Conservation (phyloP, 2,329 filamentous ascomycete species). For the Hymenoscyphus salicellus region DNA sequence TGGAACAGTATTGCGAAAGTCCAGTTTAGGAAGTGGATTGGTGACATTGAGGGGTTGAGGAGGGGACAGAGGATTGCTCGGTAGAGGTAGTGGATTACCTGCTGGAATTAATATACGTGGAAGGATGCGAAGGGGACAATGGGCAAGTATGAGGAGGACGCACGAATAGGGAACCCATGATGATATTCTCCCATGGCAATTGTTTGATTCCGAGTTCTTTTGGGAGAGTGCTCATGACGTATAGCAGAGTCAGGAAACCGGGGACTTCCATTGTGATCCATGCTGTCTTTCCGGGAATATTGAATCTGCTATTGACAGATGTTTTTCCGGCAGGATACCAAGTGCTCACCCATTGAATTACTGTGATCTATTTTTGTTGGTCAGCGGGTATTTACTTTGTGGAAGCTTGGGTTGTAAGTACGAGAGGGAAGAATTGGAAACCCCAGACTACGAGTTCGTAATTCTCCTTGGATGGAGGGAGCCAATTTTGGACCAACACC, state of each 20-base stretch:
- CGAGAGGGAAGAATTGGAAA: constrained; percentile 50
- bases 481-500: constrained; percentile 33
- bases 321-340: constrained; percentile 95
- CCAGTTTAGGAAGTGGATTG: constrained; percentile 72
- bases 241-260: constrained; percentile 73
- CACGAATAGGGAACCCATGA: constrained; percentile 66
- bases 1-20: constrained; percentile 68
- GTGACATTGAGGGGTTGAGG: constrained; percentile 87
- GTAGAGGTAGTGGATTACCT: constrained; percentile 85
- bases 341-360: constrained; percentile 67
- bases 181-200: constrained; percentile 75
- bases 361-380: constrained; percentile 55
- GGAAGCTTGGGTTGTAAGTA: constrained; percentile 36
- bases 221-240: constrained; percentile 71
- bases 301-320: constrained; percentile 68
- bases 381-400: neutral
- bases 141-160: constrained; percentile 14
- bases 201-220: constrained; percentile 52
- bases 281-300: constrained; percentile 81
- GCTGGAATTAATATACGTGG: too few species aligned
- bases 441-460: constrained; percentile 51
- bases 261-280: constrained; percentile 89
- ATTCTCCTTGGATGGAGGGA: constrained; percentile 58
- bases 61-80: constrained; percentile 80
- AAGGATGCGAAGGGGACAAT: too few species aligned